A percentile compares a stretch with the other conserved stretches of the same genome.
Evolutionary conservation across 257 asterid species (phyloP).

Genomic region (Ligustrum vulgare): DNA sequence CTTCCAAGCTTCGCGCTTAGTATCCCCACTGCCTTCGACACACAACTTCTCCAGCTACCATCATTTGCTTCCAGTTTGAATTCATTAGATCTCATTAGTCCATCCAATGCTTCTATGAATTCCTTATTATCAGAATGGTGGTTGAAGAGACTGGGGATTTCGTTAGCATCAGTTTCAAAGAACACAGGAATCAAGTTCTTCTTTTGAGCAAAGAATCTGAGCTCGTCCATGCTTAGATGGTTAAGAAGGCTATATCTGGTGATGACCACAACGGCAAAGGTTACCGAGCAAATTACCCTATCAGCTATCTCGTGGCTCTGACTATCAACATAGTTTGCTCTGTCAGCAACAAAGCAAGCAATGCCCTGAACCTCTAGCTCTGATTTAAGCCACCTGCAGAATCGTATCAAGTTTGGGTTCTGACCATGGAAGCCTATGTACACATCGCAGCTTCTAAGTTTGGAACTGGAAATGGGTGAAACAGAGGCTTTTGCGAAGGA

Average conservation of each 20-base stretch:
- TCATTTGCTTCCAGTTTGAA: constrained; percentile 60
- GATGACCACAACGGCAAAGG: constrained; percentile 61
- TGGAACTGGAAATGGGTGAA: constrained; percentile 65
- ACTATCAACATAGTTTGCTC: constrained; percentile 65
- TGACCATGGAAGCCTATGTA: constrained; percentile 76
- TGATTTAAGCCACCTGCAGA: constrained; percentile 87
- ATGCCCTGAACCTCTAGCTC: constrained; percentile 89
- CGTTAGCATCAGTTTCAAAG: constrained; percentile 55
- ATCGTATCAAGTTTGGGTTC: constrained; percentile 59
- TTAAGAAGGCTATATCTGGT: constrained; percentile 53
- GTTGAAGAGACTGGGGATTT: constrained; percentile 36
- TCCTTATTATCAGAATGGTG: constrained; percentile 53
- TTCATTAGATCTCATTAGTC: constrained; percentile 54
- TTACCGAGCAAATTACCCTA: constrained; percentile 71
- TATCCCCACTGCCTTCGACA: constrained; percentile 56
- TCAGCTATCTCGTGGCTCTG: constrained; percentile 91
- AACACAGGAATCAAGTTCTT: constrained; percentile 81
- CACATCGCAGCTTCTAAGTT: constrained; percentile 82
- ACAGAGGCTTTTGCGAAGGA: constrained; percentile 70
- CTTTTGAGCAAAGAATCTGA: constrained; percentile 79
- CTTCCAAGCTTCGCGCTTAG: constrained; percentile 71
- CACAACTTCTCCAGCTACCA: constrained; percentile 66
- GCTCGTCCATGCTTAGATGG: constrained; percentile 68
- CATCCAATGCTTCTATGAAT: constrained; percentile 64
- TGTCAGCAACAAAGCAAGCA: constrained; percentile 78